Base-by-base conservation (phyloP, 441 rosid species). In the Aleurites moluccanus region DNA sequence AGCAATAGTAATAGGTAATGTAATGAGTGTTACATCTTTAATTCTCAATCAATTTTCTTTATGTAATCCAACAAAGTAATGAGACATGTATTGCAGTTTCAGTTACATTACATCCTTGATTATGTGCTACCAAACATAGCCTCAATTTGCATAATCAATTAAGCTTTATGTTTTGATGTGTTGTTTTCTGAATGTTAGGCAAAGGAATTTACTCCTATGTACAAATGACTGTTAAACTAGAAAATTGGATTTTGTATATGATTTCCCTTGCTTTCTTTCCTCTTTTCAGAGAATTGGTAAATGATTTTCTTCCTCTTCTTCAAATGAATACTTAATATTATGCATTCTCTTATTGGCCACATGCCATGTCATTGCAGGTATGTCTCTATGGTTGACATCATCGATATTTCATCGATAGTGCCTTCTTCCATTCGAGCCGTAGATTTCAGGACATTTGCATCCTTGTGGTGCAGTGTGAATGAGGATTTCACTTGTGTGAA, bases 401-500 rank as follows among this genome's bases (percentile, higher is more conserved):
- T 93, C 3, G 97, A 93, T 77, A 83, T 91, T 45, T 93, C 97
- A 18, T 82, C 91, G 4, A 59, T 90, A 56, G 85, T 89, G 3
- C 85, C 96, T 68, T 85, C 94, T 75, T 89, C 90, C 52, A 60
- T 84, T 80, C 82, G 74, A 78, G 86, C 80, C 5, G 85, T 93
- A 75, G 99, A 96, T 85, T 83, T 96, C 72, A 84, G 98, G 89
- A 84, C 78, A 86, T 93, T 93, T 64, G 90, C 82, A 23, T 88
- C 94, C 6, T 69, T 86, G 7, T 89, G 91, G 83, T 93, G 97
- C 75, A 85, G 84, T 79, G 76, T 86, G 82, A 72, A 86, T 72
- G 64, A 85, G 59, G 87, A 80, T 77, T 74, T 79, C 59, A 81
- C 82, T 50, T 92, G 97, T 75, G 75, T 79, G 16, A 23, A 40